phyloP scores from a whole-genome alignment of 176 grass and related monocot species.

The Lolium rigidum region DNA sequence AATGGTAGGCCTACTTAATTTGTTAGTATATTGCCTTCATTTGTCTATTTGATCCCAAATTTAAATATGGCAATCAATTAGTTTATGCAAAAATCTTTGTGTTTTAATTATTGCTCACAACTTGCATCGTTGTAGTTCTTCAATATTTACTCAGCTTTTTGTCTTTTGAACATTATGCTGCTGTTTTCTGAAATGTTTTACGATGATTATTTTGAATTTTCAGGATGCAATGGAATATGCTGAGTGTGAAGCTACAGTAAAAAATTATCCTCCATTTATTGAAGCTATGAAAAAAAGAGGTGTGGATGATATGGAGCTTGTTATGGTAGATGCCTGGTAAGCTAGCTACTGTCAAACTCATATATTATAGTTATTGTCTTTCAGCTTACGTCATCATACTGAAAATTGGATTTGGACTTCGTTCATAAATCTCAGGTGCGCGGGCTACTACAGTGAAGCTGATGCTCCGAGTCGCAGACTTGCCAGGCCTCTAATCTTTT shows the following conservation, averaged over 20 bases:
- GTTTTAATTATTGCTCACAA: background rate
- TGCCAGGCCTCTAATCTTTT: constrained; percentile 97
- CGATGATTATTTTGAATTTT: background rate
- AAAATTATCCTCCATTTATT: constrained; percentile 90
- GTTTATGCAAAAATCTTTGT: background rate
- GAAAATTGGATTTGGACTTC: constrained; percentile 13
- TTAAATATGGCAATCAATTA: background rate
- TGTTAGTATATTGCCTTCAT: constrained; percentile 23
- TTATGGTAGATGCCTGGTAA: constrained; percentile 99
- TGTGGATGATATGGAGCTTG: constrained; percentile 99
- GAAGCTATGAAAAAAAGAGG: constrained; percentile 99
- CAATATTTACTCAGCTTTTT: constrained; percentile 20
- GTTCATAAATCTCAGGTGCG: constrained; percentile 67
- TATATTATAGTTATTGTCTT: background rate
- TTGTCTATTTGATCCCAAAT: background rate
- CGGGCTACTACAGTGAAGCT: constrained; percentile 82
- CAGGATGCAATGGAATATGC: constrained; percentile 99
- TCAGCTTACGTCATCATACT: constrained; percentile 7
- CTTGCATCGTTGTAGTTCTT: constrained; percentile 11
- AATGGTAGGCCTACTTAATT: constrained; percentile 68
- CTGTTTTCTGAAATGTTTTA: background rate
- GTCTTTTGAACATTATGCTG: background rate
- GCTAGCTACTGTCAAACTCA: background rate
- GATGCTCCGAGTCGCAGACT: constrained; percentile 92
- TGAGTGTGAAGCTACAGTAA: constrained; percentile 96